A percentile compares a stretch with the other conserved stretches of the same genome.
phyloP scores from a whole-genome alignment of 129 eudicot genomes.

The Flaveria bidentis region DNA sequence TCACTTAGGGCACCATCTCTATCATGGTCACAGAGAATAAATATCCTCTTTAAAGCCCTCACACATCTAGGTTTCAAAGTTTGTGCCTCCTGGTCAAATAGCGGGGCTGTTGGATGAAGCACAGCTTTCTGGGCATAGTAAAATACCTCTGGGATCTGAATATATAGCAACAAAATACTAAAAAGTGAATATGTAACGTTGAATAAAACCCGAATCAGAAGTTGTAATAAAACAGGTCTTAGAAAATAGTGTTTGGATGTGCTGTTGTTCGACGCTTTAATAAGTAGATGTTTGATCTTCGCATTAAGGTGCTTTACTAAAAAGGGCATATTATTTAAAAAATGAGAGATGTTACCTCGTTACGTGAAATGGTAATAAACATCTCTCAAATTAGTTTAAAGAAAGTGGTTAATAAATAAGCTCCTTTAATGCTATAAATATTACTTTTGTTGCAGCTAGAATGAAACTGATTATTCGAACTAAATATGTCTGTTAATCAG shows the following conservation, averaged over 20 bases:
- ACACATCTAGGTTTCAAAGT: slow-evolving; percentile 89
- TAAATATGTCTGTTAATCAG: not conserved
- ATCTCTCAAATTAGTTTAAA: not conserved
- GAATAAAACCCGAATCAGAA: not conserved
- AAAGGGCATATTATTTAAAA: not conserved
- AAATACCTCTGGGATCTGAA: slow-evolving; percentile 91
- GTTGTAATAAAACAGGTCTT: not conserved
- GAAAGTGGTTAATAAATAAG: not conserved
- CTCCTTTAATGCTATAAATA: not conserved
- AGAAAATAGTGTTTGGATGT: not conserved
- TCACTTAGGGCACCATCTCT: slow-evolving; percentile 95
- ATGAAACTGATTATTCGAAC: not conserved
- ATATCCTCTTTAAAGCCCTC: slow-evolving; percentile 87
- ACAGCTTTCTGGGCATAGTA: slow-evolving; percentile 91
- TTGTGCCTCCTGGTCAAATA: slow-evolving; percentile 86
- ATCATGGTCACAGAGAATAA: slow-evolving; percentile 89
- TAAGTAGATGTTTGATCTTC: not conserved
- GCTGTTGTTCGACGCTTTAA: not conserved
- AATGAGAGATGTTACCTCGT: not conserved
- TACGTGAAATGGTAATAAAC: not conserved
- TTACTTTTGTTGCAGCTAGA: not conserved
- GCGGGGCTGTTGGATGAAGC: slow-evolving; percentile 90
- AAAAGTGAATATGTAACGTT: not conserved
- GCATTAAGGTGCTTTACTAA: not conserved
- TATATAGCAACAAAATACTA: not conserved